phyloP scores from a whole-genome alignment of 768 basidiomycete species.

The Amanita jacksonii region DNA sequence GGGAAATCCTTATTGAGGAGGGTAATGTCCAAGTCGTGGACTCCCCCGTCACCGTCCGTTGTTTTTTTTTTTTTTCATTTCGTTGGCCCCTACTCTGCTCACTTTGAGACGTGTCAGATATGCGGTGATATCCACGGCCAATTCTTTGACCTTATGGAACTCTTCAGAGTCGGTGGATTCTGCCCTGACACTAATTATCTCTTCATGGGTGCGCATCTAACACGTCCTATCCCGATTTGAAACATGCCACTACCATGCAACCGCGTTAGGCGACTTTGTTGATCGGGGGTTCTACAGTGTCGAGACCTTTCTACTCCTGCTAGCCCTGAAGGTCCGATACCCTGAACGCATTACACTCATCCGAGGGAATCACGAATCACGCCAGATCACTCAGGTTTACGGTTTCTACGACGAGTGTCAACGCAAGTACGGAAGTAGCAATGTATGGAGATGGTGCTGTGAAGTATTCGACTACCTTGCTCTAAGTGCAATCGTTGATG shows the following conservation, averaged over 20 bases:
- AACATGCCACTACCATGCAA: no score
- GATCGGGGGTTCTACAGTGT: conserved; percentile 97
- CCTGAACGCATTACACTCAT: conserved; percentile 96
- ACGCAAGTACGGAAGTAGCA: conserved; percentile 86
- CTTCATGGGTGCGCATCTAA: conserved; percentile 71
- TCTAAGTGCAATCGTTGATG: conserved; percentile 93
- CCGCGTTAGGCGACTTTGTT: conserved; percentile 94
- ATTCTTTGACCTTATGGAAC: conserved; percentile 93
- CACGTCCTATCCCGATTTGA: background rate
- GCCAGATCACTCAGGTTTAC: conserved; percentile 95
- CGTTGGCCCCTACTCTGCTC: no score
- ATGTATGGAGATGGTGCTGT: conserved; percentile 98
- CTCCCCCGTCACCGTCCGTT: conserved; percentile 84
- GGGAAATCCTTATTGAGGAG: conserved; percentile 95
- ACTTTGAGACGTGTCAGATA: conserved; percentile 35
- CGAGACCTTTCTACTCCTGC: conserved; percentile 89
- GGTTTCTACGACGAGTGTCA: conserved; percentile 96
- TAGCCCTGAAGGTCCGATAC: conserved; percentile 94
- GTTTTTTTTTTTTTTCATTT: conserved; percentile 14
- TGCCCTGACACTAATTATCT: conserved; percentile 94
- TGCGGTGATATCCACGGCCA: conserved; percentile 98
- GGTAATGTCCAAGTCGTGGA: conserved; percentile 96
- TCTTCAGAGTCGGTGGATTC: conserved; percentile 87
- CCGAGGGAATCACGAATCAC: conserved; percentile 94
- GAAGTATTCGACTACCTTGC: conserved; percentile 98